Evolutionary conservation across 306 rosid genomes (phyloP).

Genomic region (Cucurbita pepo): DNA sequence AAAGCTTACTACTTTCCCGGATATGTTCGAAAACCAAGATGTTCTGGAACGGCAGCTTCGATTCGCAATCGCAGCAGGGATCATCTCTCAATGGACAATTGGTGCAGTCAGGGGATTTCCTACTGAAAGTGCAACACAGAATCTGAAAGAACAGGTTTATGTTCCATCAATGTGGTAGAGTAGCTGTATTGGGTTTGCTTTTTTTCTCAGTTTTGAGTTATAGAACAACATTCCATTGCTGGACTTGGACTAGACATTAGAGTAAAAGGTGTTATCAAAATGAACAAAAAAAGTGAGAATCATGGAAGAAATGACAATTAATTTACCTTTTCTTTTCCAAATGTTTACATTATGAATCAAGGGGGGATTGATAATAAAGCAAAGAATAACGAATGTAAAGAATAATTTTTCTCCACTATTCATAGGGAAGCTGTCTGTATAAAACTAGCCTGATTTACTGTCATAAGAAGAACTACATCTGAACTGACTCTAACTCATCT

Average conservation of each 20-base stretch:
- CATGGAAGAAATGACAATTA: constrained; percentile 13
- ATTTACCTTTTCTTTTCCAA: neutral
- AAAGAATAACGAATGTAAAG: constrained; percentile 40
- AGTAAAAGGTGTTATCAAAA: neutral
- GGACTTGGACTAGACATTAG: neutral
- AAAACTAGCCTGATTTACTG: constrained; percentile 25
- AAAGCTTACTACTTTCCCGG: constrained; percentile 64
- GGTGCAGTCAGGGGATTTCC: constrained; percentile 87
- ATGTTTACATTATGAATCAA: neutral
- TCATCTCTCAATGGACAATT: constrained; percentile 89
- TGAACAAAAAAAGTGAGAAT: neutral
- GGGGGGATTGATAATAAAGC: constrained; percentile 1
- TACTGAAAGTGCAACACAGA: constrained; percentile 90
- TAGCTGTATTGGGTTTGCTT: neutral
- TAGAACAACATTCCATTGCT: neutral
- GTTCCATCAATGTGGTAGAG: constrained; percentile 89
- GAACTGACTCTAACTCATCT: constrained; percentile 9
- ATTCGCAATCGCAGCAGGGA: constrained; percentile 77
- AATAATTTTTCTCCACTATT: constrained; percentile 16
- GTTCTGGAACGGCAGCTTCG: constrained; percentile 69
- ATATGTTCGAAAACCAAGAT: constrained; percentile 67
- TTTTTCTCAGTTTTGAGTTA: neutral
- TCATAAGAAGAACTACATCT: constrained; percentile 18
- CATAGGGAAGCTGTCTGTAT: constrained; percentile 20
- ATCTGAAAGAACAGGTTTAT: constrained; percentile 92